phyloP scores from a whole-genome alignment of 2,329 filamentous ascomycete species.

The Fonsecaea erecta region DNA sequence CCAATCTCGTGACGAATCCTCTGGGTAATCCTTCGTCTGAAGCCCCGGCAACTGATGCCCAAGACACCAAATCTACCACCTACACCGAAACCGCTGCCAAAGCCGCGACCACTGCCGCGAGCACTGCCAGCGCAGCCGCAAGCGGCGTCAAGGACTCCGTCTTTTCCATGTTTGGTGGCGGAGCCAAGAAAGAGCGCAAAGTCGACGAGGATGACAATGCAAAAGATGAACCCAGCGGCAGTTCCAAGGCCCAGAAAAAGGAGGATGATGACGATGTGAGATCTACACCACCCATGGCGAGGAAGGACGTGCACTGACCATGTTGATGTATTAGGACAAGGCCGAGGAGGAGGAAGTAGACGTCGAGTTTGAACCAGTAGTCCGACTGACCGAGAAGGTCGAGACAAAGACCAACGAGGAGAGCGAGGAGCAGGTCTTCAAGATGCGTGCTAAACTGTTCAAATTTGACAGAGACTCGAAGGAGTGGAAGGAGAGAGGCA shows the following conservation, averaged over 20 bases:
- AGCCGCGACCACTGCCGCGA: slow-evolving; percentile 34
- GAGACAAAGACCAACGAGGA: slow-evolving; percentile 99
- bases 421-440: slow-evolving; percentile 95
- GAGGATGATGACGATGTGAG: slow-evolving; percentile 60
- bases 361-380: slow-evolving; percentile 95
- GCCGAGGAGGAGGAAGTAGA: slow-evolving; percentile 87
- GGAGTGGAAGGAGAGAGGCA: slow-evolving; percentile 99
- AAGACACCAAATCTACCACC: slow-evolving; percentile 31
- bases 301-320: slow-evolving; percentile 35
- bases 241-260: slow-evolving; percentile 76
- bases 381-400: slow-evolving; percentile 94
- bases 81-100: slow-evolving; percentile 33
- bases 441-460: slow-evolving; percentile 99
- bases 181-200: slow-evolving; percentile 96
- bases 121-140: slow-evolving; percentile 35
- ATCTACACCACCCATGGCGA: neutral
- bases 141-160: slow-evolving; percentile 58
- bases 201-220: slow-evolving; percentile 77
- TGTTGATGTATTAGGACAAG: slow-evolving; percentile 42
- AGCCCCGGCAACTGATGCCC: slow-evolving; percentile 28
- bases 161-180: slow-evolving; percentile 98
- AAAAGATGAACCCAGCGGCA: slow-evolving; percentile 84
- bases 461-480: slow-evolving; percentile 89
- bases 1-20: slow-evolving; percentile 35
- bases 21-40: slow-evolving; percentile 28